Percentiles rank a stretch among this genome's conserved stretches.
Evolutionary conservation across 2,329 filamentous ascomycete species (phyloP).

Genomic region (Macrophomina phaseolina): DNA sequence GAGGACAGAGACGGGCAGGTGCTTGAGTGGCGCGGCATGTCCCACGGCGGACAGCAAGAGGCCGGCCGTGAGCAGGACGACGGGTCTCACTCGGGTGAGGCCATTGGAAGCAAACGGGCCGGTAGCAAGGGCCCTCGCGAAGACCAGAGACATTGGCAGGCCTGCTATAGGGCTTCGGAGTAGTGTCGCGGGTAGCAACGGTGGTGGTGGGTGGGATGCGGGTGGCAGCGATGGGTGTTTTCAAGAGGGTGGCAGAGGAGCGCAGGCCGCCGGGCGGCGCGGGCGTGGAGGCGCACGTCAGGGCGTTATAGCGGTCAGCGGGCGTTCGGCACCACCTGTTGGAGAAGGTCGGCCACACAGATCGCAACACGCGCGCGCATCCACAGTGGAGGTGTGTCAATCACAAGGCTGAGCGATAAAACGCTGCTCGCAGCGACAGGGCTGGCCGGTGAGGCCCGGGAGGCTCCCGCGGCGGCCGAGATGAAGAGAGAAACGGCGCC

Average conservation of each 20-base stretch:
- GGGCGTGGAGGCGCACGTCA: slow-evolving; percentile 9
- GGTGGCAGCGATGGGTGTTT: slow-evolving; percentile 20
- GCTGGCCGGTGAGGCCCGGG: not conserved
- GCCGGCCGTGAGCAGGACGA: slow-evolving; percentile 37
- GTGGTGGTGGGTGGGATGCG: not conserved
- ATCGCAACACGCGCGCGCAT: slow-evolving; percentile 15
- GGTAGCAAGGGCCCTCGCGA: slow-evolving; percentile 25
- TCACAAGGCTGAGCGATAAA: slow-evolving; percentile 1
- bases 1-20: slow-evolving; percentile 34
- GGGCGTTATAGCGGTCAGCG: slow-evolving; percentile 10
- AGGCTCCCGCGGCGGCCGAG: slow-evolving; percentile 3
- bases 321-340: slow-evolving; percentile 8
- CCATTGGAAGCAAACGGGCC: slow-evolving; percentile 36
- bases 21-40: slow-evolving; percentile 42
- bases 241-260: slow-evolving; percentile 17
- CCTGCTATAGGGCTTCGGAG: slow-evolving; percentile 10
- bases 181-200: slow-evolving; percentile 15
- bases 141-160: slow-evolving; percentile 27
- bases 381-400: slow-evolving; percentile 14
- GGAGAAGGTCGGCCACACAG: not conserved
- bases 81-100: slow-evolving; percentile 28
- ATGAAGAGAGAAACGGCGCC: not conserved
- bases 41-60: slow-evolving; percentile 42
- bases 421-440: not conserved
- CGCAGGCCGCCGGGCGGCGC: not conserved